Evolutionary conservation across 208 protist species (phyloP).

Genomic region (Porcisia hertigi): DNA sequence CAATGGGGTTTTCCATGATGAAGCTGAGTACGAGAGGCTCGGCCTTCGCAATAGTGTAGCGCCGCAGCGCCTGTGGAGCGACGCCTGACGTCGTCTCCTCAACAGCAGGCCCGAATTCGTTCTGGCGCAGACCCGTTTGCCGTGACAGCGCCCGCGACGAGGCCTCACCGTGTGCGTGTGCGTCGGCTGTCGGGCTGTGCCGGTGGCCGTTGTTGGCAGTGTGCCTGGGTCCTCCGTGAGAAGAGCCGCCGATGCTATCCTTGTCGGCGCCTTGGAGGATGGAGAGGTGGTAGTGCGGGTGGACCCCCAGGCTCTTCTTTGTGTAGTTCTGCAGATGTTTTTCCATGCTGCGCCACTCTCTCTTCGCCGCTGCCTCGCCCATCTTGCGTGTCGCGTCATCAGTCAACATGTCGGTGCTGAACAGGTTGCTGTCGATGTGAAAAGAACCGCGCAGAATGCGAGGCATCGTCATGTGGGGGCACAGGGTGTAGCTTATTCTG

Average conservation of each 20-base stretch:
- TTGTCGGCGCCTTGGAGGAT: slow-evolving; percentile 3
- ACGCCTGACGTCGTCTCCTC: background rate
- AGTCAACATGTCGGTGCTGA: slow-evolving; percentile 55
- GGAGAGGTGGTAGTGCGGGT: slow-evolving; percentile 26
- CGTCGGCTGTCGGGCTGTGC: background rate
- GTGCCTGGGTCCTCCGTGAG: background rate
- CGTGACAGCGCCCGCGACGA: background rate
- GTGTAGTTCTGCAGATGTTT: slow-evolving; percentile 34
- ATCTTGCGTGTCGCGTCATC: slow-evolving; percentile 33
- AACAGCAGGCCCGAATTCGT: background rate
- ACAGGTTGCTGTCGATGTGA: slow-evolving; percentile 51
- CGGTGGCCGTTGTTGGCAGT: background rate
- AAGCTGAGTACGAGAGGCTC: slow-evolving; percentile 74
- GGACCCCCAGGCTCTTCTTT: slow-evolving; percentile 11
- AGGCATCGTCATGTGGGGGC: slow-evolving; percentile 77
- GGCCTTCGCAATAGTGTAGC: slow-evolving; percentile 46
- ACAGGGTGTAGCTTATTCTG: slow-evolving; percentile 53
- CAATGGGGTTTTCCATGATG: slow-evolving; percentile 63
- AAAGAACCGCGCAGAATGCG: slow-evolving; percentile 56
- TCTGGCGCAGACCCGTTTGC: background rate
- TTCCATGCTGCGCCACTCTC: slow-evolving; percentile 79
- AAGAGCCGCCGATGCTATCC: background rate
- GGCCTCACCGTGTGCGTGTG: background rate
- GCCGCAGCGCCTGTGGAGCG: slow-evolving; percentile 6
- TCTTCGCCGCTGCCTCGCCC: slow-evolving; percentile 41